Conservation (phyloP, 306 rosid genomes). For the Dalbergia cultrata region DNA sequence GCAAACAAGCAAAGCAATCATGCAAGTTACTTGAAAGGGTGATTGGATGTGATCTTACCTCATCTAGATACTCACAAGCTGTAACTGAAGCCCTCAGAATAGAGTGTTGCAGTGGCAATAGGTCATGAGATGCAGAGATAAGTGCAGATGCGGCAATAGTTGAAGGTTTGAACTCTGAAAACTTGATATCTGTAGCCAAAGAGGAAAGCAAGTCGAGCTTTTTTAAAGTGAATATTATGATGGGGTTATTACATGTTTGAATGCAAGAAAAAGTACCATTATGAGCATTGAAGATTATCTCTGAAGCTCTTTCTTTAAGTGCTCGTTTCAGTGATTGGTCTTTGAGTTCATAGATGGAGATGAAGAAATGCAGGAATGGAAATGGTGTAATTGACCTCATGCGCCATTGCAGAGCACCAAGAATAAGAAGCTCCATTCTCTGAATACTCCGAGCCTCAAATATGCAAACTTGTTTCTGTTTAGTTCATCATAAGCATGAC, state of each 20-base stretch:
- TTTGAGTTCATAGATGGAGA: not conserved
- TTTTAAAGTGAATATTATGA: not conserved
- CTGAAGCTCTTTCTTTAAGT: not conserved
- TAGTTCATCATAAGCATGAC: not conserved
- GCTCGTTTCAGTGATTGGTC: not conserved
- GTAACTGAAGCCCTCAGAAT: slow-evolving; percentile 38
- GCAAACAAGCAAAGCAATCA: not conserved
- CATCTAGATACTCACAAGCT: slow-evolving; percentile 48
- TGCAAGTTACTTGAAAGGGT: not conserved
- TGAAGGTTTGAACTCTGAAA: not conserved
- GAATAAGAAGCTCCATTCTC: not conserved
- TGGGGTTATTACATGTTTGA: not conserved
- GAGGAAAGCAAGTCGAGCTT: not conserved
- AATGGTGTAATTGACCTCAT: not conserved
- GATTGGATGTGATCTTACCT: slow-evolving; percentile 43
- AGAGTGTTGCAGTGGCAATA: not conserved
- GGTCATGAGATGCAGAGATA: not conserved
- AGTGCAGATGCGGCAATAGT: not conserved
- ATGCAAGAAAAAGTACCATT: not conserved
- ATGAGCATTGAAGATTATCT: not conserved
- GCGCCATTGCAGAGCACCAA: not conserved
- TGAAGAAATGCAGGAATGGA: not conserved
- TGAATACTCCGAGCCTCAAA: slow-evolving; percentile 43
- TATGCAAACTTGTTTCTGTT: slow-evolving; percentile 51
- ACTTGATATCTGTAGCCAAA: not conserved